phyloP scores from a whole-genome alignment of 2,329 filamentous ascomycete genomes.

The Nemania sp. region DNA sequence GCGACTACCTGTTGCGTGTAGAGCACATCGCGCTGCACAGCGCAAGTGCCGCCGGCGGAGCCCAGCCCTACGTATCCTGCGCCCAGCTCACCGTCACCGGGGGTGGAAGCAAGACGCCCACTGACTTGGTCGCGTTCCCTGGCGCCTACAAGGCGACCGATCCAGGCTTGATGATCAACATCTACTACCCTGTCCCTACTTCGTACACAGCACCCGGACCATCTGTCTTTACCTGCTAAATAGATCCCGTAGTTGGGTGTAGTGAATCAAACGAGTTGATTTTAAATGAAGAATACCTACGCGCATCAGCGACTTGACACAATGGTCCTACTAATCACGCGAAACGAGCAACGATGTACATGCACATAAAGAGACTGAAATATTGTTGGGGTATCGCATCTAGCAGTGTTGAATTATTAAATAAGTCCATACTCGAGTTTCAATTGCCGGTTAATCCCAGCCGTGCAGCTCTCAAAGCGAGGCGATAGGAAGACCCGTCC shows the following conservation, averaged over 20 bases:
- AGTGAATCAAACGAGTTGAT: no score
- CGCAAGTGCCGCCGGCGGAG: slow-evolving; percentile 56
- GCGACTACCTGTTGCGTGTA: slow-evolving; percentile 62
- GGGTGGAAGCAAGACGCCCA: slow-evolving; percentile 56
- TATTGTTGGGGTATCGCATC: background rate
- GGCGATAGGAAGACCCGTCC: slow-evolving; percentile 16
- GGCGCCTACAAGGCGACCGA: slow-evolving; percentile 57
- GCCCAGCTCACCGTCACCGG: slow-evolving; percentile 57
- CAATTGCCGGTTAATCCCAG: background rate
- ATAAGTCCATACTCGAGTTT: slow-evolving; percentile 32
- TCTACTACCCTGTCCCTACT: slow-evolving; percentile 57
- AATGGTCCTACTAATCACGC: no score
- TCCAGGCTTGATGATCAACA: slow-evolving; percentile 58
- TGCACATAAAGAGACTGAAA: background rate
- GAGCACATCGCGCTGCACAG: slow-evolving; percentile 63
- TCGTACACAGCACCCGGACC: slow-evolving; percentile 53
- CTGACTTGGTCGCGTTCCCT: slow-evolving; percentile 56
- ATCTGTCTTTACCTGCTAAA: slow-evolving; percentile 48
- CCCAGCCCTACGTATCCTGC: slow-evolving; percentile 60
- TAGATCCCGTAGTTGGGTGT: no score
- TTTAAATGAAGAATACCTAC: background rate
- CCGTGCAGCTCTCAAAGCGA: slow-evolving; percentile 6
- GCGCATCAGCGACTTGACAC: background rate
- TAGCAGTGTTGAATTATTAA: slow-evolving; percentile 19
- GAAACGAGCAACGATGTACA: slow-evolving; percentile 6